Percentiles rank a stretch among this genome's conserved stretches.
These are phyloP conservation scores for Leishmania lainsoni DNA, from an alignment of 208 protist species.

Conservation along the genomic window DNA sequence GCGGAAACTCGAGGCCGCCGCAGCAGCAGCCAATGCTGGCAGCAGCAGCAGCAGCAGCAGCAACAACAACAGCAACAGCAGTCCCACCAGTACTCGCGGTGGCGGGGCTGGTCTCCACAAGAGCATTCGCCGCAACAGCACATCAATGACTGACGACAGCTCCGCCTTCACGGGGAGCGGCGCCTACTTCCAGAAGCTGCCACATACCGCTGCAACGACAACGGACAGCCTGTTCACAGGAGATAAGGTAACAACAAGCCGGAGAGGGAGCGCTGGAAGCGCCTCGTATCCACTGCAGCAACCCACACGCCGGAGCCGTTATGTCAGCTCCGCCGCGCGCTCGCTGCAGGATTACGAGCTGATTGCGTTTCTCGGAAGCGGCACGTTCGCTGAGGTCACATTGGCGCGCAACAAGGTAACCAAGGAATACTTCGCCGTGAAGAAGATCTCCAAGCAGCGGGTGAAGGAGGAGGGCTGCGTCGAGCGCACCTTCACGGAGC, in stretches of 20 bases:
- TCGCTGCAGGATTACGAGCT: slow-evolving; percentile 87
- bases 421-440: slow-evolving; percentile 76
- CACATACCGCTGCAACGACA: neutral
- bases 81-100: neutral
- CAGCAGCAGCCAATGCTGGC: slow-evolving; percentile 13
- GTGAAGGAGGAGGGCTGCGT: slow-evolving; percentile 81
- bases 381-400: slow-evolving; percentile 88
- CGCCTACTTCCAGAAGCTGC: neutral
- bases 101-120: neutral
- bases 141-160: neutral
- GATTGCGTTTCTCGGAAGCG: slow-evolving; percentile 81
- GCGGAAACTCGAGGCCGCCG: slow-evolving; percentile 43
- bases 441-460: slow-evolving; percentile 88
- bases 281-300: neutral
- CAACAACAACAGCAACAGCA: neutral
- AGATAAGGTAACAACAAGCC: neutral
- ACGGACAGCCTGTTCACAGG: neutral
- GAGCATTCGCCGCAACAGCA: neutral
- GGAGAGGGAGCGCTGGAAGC: neutral
- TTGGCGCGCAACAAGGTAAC: slow-evolving; percentile 74
- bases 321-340: slow-evolving; percentile 70
- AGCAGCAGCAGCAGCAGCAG: neutral
- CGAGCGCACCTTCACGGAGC: slow-evolving; percentile 86
- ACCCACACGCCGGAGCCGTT: neutral
- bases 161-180: neutral